These are phyloP conservation scores for Ballota nigra DNA, from an alignment of 257 asterid species.

Conservation along the genomic window DNA sequence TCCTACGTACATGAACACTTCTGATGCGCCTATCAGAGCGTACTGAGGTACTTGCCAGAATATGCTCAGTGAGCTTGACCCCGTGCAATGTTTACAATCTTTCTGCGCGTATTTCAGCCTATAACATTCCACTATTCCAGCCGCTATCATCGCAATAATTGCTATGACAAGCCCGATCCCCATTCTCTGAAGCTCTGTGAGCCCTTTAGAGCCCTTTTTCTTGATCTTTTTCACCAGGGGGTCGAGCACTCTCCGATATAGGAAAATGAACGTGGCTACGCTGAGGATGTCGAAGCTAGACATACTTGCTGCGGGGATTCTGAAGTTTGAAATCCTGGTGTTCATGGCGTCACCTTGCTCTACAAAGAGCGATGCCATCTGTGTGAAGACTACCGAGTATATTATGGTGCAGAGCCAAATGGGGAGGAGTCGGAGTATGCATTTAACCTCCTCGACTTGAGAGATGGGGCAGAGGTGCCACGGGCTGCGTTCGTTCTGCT, in stretches of 20 bases:
- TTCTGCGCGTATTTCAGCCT: conserved; percentile 60
- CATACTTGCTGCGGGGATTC: conserved; percentile 95
- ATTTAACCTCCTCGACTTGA: conserved; percentile 94
- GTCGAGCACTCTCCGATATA: conserved; percentile 63
- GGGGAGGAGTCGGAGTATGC: conserved; percentile 75
- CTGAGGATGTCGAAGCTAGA: conserved; percentile 87
- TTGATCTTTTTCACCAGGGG: conserved; percentile 48
- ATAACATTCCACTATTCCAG: conserved; percentile 75
- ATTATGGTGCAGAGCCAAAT: conserved; percentile 96
- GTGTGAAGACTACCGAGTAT: conserved; percentile 91
- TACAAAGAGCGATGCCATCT: conserved; percentile 94
- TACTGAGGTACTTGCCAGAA: conserved; percentile 96
- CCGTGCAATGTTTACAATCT: conserved; percentile 69
- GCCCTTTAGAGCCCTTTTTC: conserved; percentile 40
- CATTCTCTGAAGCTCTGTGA: conserved; percentile 91
- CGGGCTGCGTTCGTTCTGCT: conserved; percentile 39
- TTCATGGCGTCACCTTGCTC: conserved; percentile 96
- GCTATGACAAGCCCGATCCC: conserved; percentile 85
- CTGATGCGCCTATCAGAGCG: conserved; percentile 82
- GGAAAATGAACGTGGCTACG: conserved; percentile 77
- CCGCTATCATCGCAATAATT: conserved; percentile 68
- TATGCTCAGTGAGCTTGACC: conserved; percentile 82
- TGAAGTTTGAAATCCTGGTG: conserved; percentile 54
- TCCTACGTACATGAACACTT: conserved; percentile 91
- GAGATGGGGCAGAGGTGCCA: conserved; percentile 88